phyloP scores from a whole-genome alignment of 345 rosid species.

The Gossypium stocksii region DNA sequence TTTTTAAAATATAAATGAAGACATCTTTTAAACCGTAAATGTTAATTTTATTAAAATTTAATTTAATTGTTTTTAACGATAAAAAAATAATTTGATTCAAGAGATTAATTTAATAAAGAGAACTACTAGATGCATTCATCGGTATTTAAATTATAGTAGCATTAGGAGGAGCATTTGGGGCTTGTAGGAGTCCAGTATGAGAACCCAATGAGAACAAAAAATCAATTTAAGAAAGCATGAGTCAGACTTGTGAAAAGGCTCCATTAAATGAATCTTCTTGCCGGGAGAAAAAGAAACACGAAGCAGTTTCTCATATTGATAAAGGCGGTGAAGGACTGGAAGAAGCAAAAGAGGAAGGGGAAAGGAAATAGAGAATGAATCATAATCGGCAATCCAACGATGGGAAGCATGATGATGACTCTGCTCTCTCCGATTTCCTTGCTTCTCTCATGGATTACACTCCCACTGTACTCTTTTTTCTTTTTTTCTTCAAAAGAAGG shows the following conservation, averaged over 20 bases:
- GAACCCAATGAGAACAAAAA: not conserved
- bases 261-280: not conserved
- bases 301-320: not conserved
- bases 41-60: too few relatives aligned
- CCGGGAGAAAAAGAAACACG: too few relatives aligned
- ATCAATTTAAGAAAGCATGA: not conserved
- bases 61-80: too few relatives aligned
- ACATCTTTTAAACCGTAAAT: too few relatives aligned
- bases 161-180: not conserved
- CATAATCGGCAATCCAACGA: constrained; percentile 39
- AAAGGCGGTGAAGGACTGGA: not conserved
- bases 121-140: too few relatives aligned
- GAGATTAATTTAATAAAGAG: too few relatives aligned
- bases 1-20: too few relatives aligned
- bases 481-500: not conserved
- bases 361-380: constrained; percentile 31
- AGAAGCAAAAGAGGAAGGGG: not conserved
- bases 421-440: constrained; percentile 1
- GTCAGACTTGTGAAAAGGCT: not conserved
- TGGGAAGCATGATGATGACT: not conserved
- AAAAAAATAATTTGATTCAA: too few relatives aligned
- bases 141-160: too few relatives aligned
- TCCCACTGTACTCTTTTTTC: constrained; percentile 46
- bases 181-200: not conserved
- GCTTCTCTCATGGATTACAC: constrained; percentile 41